phyloP scores from a whole-genome alignment of 192 early-diverging fungal species.

The Backusella mclennaniae region DNA sequence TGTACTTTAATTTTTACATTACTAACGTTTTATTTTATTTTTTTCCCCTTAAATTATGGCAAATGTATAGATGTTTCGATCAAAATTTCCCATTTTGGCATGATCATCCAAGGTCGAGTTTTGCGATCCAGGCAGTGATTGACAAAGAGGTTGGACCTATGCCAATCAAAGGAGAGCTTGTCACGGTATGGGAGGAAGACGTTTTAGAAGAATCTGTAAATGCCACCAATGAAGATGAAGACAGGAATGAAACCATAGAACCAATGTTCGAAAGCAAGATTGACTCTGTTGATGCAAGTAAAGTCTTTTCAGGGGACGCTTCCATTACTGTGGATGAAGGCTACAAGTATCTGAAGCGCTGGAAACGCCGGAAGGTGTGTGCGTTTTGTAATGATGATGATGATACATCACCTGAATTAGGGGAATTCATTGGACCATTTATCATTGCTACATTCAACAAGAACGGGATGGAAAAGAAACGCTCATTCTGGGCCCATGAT shows the following conservation, averaged over 20 bases:
- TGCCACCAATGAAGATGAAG: neutral
- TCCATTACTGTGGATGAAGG: constrained; percentile 46
- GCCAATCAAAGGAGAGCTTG: constrained; percentile 56
- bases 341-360: constrained; percentile 46
- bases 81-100: constrained; percentile 69
- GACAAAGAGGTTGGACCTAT: constrained; percentile 51
- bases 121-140: constrained; percentile 72
- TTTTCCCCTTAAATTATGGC: neutral
- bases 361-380: constrained; percentile 56
- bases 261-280: neutral
- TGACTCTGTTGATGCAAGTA: constrained; percentile 16
- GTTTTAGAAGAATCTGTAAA: constrained; percentile 38
- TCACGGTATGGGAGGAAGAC: constrained; percentile 60
- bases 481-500: constrained; percentile 82
- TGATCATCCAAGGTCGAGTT: constrained; percentile 74
- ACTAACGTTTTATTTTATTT: constrained; percentile 1
- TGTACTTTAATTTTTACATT: neutral
- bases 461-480: constrained; percentile 49
- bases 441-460: constrained; percentile 48
- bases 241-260: neutral
- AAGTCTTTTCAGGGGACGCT: constrained; percentile 31
- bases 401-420: constrained; percentile 38
- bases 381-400: constrained; percentile 71
- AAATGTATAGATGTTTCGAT: constrained; percentile 57
- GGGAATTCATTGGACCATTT: constrained; percentile 63